Percentiles rank a stretch among this genome's conserved stretches.
Evolutionary conservation across 1,284 basidiomycete genomes (phyloP).

Genomic region (Papiliotrema fonsecae): DNA sequence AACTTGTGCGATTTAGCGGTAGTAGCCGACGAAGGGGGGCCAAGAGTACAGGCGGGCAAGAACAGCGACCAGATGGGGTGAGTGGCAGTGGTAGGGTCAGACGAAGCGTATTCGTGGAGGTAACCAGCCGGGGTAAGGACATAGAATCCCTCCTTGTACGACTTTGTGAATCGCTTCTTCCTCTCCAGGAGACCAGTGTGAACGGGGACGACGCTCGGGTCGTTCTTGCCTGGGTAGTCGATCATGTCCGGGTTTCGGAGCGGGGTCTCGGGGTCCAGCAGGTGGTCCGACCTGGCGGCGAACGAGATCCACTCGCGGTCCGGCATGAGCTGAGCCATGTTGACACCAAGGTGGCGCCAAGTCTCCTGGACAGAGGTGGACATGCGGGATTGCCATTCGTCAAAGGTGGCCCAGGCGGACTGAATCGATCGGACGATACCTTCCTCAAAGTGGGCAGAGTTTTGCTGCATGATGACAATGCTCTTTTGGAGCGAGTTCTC

Average conservation of each 20-base stretch:
- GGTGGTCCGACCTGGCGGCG: conserved; percentile 87
- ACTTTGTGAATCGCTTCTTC: conserved; percentile 93
- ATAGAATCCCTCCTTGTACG: conserved; percentile 84
- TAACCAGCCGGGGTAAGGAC: conserved; percentile 94
- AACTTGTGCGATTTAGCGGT: conserved; percentile 84
- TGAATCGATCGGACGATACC: conserved; percentile 94
- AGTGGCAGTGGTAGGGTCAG: conserved; percentile 63
- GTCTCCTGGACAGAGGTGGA: conserved; percentile 72
- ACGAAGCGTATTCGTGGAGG: conserved; percentile 82
- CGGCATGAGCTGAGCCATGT: conserved; percentile 80
- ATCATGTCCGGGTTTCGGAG: conserved; percentile 75
- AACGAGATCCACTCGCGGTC: conserved; percentile 98
- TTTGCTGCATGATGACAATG: conserved; percentile 98
- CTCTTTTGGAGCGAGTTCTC: conserved; percentile 98
- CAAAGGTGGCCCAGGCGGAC: conserved; percentile 94
- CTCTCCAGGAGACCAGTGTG: conserved; percentile 90
- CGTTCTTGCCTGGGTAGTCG: conserved; percentile 88
- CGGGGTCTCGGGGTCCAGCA: conserved; percentile 94
- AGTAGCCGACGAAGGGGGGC: conserved; percentile 71
- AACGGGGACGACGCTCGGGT: conserved; percentile 80
- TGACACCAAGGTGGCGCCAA: conserved; percentile 67
- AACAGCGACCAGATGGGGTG: conserved; percentile 84
- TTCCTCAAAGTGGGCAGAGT: conserved; percentile 94
- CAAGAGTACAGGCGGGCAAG: conserved; percentile 91
- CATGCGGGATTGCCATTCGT: conserved; percentile 94